Evolutionary conservation across 768 basidiomycete species (phyloP), one percentile per base, ranked within the genome.

Genomic region (Boletus reticulatus): DNA sequence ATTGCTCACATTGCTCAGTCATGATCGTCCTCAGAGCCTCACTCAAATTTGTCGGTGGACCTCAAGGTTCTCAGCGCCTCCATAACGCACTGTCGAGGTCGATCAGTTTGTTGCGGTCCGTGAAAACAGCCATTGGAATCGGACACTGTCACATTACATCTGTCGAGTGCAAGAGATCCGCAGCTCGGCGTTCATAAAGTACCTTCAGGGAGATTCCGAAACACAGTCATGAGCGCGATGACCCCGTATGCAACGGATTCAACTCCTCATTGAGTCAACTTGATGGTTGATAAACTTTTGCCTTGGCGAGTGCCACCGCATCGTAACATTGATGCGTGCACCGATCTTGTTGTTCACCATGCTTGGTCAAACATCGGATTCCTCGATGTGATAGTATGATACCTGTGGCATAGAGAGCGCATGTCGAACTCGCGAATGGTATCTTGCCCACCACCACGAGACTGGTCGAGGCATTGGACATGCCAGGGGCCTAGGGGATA

Each of bases 291-390:
- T 13, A 17, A 36, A 52, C 32, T 22, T 36, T 52, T 17, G 43
- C 34, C 16, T n/a, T 44, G 11, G 32, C 50, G 12, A 52, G n/a
- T 9, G 36, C 43, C 24, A 11, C 34, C 9, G 43, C 50, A 41
- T n/a, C n/a, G n/a, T 39, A 39, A 50, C 19, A 50, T 16, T 4
- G 13, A 27, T 42, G 39, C 17, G 13, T 32, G 87, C 75, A 14
- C 92, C 92, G 27, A 94, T 76, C 53, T 80, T 81, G 63, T 94
- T 94, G 71, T 87, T 89, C 64, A 92, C 75, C 3, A 87, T 85
- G n/a, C 88, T 88, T 59, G 29, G 39, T 19, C 27, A 49, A 4
- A 9, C 4, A 27, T 53, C 41, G 51, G 34, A 34, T 43, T 22
- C 22, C 14, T 38, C 17, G 4, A 16, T 51, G 13, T 34, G 34